These are phyloP conservation scores for Pythium pyrilobum DNA, from an alignment of 352 stramenopile species.

Conservation along the genomic window DNA sequence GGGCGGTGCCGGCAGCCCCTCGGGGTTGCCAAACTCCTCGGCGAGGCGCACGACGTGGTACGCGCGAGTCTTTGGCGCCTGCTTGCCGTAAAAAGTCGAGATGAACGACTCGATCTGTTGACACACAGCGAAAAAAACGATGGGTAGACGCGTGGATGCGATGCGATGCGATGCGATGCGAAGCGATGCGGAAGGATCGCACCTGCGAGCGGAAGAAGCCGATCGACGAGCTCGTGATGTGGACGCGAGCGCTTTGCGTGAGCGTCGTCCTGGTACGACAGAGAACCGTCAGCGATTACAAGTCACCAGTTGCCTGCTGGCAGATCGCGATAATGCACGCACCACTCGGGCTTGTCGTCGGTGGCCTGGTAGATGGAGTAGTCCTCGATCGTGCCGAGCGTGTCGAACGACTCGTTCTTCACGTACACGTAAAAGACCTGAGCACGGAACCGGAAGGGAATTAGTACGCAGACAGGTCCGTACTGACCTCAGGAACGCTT, in stretches of 20 bases:
- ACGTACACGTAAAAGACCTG: constrained; percentile 82
- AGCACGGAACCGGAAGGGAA: not conserved
- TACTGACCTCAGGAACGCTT: not conserved
- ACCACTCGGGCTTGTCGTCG: constrained; percentile 39
- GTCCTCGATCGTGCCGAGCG: constrained; percentile 66
- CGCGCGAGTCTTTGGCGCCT: constrained; percentile 43
- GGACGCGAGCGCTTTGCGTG: constrained; percentile 57
- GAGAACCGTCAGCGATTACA: too few species aligned
- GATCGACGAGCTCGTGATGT: constrained; percentile 70
- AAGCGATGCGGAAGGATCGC: too few species aligned
- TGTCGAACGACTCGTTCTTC: constrained; percentile 66
- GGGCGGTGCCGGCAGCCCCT: not conserved
- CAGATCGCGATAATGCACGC: not conserved
- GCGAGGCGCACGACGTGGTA: constrained; percentile 56
- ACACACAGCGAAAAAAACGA: not conserved
- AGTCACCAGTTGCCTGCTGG: too few species aligned
- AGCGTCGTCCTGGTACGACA: constrained; percentile 47
- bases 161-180: too few species aligned
- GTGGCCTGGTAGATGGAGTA: constrained; percentile 52
- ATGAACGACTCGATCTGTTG: constrained; percentile 68
- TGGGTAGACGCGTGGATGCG: not conserved
- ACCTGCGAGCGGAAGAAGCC: constrained; percentile 73
- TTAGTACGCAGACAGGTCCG: not conserved
- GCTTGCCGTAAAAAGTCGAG: constrained; percentile 59
- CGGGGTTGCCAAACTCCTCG: constrained; percentile 48